Conservation (phyloP, 73 alveolate species). For the Paramecium octaurelia region DNA sequence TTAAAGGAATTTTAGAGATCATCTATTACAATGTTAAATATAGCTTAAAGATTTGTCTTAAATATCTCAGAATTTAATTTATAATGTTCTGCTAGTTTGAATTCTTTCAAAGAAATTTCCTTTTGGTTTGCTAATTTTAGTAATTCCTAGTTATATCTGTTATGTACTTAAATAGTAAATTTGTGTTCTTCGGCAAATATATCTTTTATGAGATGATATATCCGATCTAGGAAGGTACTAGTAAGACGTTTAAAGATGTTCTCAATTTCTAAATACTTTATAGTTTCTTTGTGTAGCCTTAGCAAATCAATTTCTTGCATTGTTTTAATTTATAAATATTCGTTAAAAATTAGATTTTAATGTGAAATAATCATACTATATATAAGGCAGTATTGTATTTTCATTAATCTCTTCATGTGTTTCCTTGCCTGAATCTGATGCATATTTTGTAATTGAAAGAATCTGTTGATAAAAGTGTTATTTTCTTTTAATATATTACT, state of each 20-base stretch:
- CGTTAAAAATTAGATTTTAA: not conserved
- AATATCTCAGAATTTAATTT: conserved; percentile 4
- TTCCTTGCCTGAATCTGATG: not conserved
- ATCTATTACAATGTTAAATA: not conserved
- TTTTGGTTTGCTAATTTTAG: not conserved
- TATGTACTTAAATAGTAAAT: not conserved
- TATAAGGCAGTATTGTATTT: not conserved
- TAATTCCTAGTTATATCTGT: not conserved
- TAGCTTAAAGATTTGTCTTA: not conserved
- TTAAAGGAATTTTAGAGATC: not conserved
- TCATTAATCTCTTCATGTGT: not conserved
- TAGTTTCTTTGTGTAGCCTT: conserved; percentile 26
- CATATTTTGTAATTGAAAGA: not conserved
- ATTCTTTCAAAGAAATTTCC: conserved; percentile 19
- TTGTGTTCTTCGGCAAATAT: not conserved
- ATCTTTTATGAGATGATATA: not conserved
- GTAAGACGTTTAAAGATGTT: not conserved
- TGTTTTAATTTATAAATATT: not conserved
- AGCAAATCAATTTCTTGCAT: not conserved
- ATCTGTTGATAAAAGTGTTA: not conserved
- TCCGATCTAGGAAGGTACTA: not conserved
- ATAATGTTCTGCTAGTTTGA: conserved; percentile 26
- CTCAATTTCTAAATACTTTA: conserved; percentile 1
- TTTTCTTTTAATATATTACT: not conserved
- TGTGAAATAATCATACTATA: not conserved